Evolutionary conservation across 345 rosid genomes (phyloP).

Genomic region (Brassica juncea): DNA sequence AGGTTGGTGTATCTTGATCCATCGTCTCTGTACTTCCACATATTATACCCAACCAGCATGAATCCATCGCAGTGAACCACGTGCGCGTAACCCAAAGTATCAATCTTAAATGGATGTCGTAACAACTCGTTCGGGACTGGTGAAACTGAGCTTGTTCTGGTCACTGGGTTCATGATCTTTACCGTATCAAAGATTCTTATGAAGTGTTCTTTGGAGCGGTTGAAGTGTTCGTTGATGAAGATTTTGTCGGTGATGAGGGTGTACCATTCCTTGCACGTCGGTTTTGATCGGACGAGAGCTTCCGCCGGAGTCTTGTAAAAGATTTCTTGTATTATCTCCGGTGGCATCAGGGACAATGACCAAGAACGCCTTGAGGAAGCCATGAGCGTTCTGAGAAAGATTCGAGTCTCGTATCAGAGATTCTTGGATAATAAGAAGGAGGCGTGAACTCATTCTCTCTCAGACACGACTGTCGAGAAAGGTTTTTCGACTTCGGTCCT

Average conservation of each 20-base stretch:
- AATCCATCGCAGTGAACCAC: not conserved
- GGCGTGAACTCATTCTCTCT: too few relatives aligned
- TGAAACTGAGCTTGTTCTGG: not conserved
- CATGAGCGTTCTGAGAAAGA: not conserved
- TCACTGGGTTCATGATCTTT: not conserved
- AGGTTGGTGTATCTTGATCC: not conserved
- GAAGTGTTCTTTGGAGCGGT: not conserved
- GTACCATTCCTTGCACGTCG: not conserved
- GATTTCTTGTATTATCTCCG: not conserved
- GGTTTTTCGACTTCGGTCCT: too few relatives aligned
- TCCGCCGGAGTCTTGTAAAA: not conserved
- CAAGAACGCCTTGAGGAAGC: not conserved
- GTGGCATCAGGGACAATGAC: not conserved
- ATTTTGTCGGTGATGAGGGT: not conserved
- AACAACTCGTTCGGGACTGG: not conserved
- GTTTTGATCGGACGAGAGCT: not conserved
- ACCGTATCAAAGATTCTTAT: not conserved
- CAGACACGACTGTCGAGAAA: too few relatives aligned
- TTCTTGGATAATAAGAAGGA: not conserved
- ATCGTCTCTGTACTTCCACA: not conserved
- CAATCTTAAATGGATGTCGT: not conserved
- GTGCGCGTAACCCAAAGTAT: not conserved
- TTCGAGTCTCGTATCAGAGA: not conserved
- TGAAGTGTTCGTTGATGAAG: not conserved
- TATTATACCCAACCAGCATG: not conserved